These are phyloP conservation scores for Botrytis squamosa DNA, from an alignment of 2,329 filamentous ascomycete species.

Conservation along the genomic window DNA sequence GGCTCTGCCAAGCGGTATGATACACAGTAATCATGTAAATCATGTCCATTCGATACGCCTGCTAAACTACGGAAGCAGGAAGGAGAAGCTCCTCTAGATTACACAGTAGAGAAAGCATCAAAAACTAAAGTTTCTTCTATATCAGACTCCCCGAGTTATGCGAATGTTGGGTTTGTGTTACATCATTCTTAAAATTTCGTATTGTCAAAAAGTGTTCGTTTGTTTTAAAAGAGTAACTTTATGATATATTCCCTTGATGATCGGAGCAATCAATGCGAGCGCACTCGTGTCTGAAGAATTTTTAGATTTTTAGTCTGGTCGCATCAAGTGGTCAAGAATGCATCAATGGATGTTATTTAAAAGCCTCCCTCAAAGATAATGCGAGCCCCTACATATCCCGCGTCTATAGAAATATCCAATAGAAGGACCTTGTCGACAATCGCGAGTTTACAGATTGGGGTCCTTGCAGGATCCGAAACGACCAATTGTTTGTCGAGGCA, in stretches of 20 bases:
- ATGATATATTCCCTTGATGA: background rate
- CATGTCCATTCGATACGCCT: background rate
- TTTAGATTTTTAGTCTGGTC: background rate
- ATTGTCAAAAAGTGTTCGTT: background rate
- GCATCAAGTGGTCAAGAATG: background rate
- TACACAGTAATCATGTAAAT: background rate
- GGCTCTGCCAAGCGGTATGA: background rate
- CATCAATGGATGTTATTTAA: background rate
- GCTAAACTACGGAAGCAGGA: background rate
- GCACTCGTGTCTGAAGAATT: background rate
- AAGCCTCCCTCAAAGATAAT: background rate
- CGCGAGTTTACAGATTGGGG: background rate
- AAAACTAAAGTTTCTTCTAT: background rate
- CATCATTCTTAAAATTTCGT: background rate
- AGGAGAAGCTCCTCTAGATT: background rate
- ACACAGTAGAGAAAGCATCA: background rate
- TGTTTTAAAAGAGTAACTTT: background rate
- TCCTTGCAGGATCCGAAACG: background rate
- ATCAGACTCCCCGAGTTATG: background rate
- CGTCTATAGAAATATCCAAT: background rate
- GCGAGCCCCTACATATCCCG: background rate
- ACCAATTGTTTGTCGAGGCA: constrained; percentile 2
- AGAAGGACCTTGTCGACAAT: background rate
- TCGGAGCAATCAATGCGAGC: background rate
- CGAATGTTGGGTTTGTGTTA: background rate